Evolutionary conservation across 306 rosid genomes (phyloP), one percentile per base, ranked within the genome.

Genomic region (Vigna angularis): DNA sequence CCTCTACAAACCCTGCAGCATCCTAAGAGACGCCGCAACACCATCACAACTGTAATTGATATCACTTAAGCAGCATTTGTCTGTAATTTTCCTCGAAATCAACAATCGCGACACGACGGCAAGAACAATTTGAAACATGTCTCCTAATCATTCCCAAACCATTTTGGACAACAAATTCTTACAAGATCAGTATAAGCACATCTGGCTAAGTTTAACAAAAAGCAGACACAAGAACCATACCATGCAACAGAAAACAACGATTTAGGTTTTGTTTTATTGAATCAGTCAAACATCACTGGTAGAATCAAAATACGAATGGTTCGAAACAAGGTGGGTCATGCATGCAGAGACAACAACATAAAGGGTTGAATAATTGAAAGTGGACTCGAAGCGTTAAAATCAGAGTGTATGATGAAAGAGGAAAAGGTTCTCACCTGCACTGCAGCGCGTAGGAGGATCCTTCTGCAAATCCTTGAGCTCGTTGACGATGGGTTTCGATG

Each of bases 381-480:
- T 9, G 15, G 3, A 28, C 48, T 3, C 26, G 12, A 40, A 40
- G 45, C 45, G 45, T n/a, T 52, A n/a, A 53, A 18, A 18, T 66
- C 22, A 34, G 61, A 26, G 45, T 15, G 42, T 10, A 3, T 1
- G 12, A 2, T 9, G 1, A 47, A 63, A 51, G 36, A 16, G 45
- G 26, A 69, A 49, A 9, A 58, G 85, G 71, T 38, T 51, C 57
- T 67, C 44, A 93, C 98, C 98, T n/a, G 98, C 97, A 63, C 97
- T 93, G 88, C 90, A 91, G 28, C 28, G 28, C 45, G 89, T 86
- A 32, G 93, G 98, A 72, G 94, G 94, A 76, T 93, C 94, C 81
- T 91, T 93, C 98, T 89, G 98, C 85, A 93, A 88, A 84, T 91
- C 97, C 93, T 93, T 91, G 52, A 91, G 95, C 80, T 89, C 98